Base-by-base conservation (phyloP, 306 rosid genomes). In the Cucumis cinereus region DNA sequence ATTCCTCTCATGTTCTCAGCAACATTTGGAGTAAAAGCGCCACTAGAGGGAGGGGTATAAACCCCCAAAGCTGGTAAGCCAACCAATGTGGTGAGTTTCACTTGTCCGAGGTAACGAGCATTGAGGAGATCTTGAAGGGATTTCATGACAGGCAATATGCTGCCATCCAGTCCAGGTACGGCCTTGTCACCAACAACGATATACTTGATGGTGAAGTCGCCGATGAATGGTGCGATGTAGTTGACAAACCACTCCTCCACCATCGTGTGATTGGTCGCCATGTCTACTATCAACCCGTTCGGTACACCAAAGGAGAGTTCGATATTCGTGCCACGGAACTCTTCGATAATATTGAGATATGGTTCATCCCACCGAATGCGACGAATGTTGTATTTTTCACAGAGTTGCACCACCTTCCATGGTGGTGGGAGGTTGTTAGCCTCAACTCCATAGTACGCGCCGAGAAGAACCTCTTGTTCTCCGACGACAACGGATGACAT, bases 61-160 rank as follows among this genome's bases (percentile, higher is more conserved):
- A 36, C 5, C 1, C 23, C 14, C 20, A 83, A 62, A 5, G 14
- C 74, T 0, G 26, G 0, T 3, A 10, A 14, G 1, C 82, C 71
- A 12, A 88, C 49, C 2, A 77, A 79, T 1, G 89, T 88, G 7
- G 85, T 76, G 23, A 84, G 49, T 41, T 82, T 80, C 8, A 83
- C 66, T 11, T 74, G 43, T 17, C 5, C 20, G 0, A 79, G 58
- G 9, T 28, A 14, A 7, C 55, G 41, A 1, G 9, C 9, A 35
- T 79, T 24, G 12, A 84, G 81, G 2, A 77, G 12, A 10, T n/a
- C 30, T 12, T 24, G 73, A 14, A 84, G 45, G 20, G 22, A 62
- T 35, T 26, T 19, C 84, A 84, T 81, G 14, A 82, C 85, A 0
- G 81, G 75, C 15, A 69, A 62, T 13, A 80, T 62, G 15, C 22